Conservation (phyloP, 805 yeast species). For the Barnettozyma siamensis region DNA sequence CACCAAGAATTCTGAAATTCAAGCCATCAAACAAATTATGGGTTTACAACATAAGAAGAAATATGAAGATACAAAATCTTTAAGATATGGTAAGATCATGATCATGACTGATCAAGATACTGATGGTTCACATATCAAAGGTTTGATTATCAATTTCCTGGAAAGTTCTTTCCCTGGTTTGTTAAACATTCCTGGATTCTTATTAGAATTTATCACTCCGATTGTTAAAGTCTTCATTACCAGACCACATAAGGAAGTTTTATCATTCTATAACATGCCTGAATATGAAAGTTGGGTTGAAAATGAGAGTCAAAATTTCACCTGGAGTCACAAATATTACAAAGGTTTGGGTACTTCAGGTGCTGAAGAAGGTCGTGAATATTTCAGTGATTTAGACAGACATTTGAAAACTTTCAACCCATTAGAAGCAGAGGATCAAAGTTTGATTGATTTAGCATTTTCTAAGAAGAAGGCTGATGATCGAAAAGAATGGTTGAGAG, state of each 20-base stretch:
- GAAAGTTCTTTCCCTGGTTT: conserved; percentile 94
- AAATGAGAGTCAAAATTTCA: conserved; percentile 61
- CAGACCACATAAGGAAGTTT: conserved; percentile 50
- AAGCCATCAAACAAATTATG: conserved; percentile 90
- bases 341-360: conserved; percentile 98
- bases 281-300: conserved; percentile 94
- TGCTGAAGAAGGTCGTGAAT: conserved; percentile 76
- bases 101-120: conserved; percentile 99
- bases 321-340: conserved; percentile 93
- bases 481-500: conserved; percentile 93
- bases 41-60: conserved; percentile 90
- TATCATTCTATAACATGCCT: conserved; percentile 90
- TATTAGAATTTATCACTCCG: conserved; percentile 93
- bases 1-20: conserved; percentile 87
- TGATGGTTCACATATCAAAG: conserved; percentile 97
- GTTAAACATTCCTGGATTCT: conserved; percentile 82
- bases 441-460: conserved; percentile 83
- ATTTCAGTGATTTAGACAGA: conserved; percentile 75
- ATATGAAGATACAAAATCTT: conserved; percentile 64
- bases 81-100: conserved; percentile 96
- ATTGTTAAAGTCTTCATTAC: conserved; percentile 84
- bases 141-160: conserved; percentile 85
- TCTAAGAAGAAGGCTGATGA: conserved; percentile 95
- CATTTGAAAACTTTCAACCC: conserved; percentile 85
- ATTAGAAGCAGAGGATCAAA: conserved; percentile 70